Evolutionary conservation across 1,139 yeast genomes (phyloP), one percentile per base, ranked within the genome.

Genomic region (Yamadazyma aaseri): DNA sequence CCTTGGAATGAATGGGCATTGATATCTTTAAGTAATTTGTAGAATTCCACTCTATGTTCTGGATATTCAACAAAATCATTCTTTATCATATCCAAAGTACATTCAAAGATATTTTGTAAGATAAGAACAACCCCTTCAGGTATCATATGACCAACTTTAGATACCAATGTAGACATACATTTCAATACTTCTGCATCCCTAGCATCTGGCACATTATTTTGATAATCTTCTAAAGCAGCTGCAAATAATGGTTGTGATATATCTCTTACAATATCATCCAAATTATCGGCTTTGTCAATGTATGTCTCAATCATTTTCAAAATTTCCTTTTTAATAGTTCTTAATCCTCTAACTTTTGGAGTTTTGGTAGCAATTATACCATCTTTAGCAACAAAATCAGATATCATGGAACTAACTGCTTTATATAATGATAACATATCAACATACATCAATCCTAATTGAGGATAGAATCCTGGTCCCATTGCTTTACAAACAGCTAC

Each of bases 131-230:
- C 94, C 45, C 94, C 95, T 41, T 86, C 95, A 10, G 96, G 94
- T 39, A 90, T 87, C 71, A 84, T 66, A 46, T 76, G 84, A 9
- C 97, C 97, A 36, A 89, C 94, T 56, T 89, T 82, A 22, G 79
- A 69, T 15, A 92, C 94, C 43, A 94, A 77, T 1, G 96, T 89
- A 12, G 96, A 81, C 79, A 92, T 83, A 73, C 97, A 89, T 61
- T 86, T 86, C 56, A 92, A 73, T 3, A 92, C 98, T 65, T 94
- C 98, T 5, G 97, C 96, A 64, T 94, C 98, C 55, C 98, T 81
- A 6, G 97, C 96, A 64, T 87, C 96, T 4, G 98, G 95, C 23
- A 89, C 96, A 53, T 86, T 86, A 13, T 79, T 69, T 52, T 79
- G 79, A 63, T 94, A 94, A 60, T 94, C 99, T 44, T 86, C 94